Evolutionary conservation across 164 flowering plant genomes (phyloP).

Genomic region (Nelumbo lutea): DNA sequence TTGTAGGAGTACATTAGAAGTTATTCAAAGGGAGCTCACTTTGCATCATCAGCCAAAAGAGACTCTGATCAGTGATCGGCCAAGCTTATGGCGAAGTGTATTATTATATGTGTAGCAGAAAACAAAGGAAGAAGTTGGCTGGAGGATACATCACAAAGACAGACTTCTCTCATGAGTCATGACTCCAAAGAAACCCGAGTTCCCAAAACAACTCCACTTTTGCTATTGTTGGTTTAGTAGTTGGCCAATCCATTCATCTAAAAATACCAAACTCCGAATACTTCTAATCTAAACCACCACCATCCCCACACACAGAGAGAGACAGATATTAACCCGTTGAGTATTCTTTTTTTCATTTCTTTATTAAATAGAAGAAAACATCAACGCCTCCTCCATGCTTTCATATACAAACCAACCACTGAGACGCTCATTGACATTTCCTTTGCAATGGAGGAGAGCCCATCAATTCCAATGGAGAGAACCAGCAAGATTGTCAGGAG

Average conservation of each 20-base stretch:
- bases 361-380: background rate
- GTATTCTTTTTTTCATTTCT: background rate
- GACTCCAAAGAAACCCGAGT: background rate
- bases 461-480: constrained; percentile 37
- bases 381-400: background rate
- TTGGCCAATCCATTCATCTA: constrained; percentile 48
- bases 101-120: too few species aligned
- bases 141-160: background rate
- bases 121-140: background rate
- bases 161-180: background rate
- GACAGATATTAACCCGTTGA: background rate
- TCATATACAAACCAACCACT: background rate
- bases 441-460: constrained; percentile 19
- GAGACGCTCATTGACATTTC: constrained; percentile 3
- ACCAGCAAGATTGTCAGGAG: constrained; percentile 49
- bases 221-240: constrained; percentile 32
- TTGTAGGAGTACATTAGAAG: too few species aligned
- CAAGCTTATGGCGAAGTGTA: too few species aligned
- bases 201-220: constrained; percentile 21
- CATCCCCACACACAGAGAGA: background rate
- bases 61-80: too few species aligned
- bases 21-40: too few species aligned
- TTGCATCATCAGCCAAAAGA: too few species aligned
- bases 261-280: constrained; percentile 17
- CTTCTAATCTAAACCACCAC: constrained; percentile 14